Evolutionary conservation across 208 protist genomes (phyloP), one percentile per base, ranked within the genome.

Genomic region (Herpetomonas tarakana): DNA sequence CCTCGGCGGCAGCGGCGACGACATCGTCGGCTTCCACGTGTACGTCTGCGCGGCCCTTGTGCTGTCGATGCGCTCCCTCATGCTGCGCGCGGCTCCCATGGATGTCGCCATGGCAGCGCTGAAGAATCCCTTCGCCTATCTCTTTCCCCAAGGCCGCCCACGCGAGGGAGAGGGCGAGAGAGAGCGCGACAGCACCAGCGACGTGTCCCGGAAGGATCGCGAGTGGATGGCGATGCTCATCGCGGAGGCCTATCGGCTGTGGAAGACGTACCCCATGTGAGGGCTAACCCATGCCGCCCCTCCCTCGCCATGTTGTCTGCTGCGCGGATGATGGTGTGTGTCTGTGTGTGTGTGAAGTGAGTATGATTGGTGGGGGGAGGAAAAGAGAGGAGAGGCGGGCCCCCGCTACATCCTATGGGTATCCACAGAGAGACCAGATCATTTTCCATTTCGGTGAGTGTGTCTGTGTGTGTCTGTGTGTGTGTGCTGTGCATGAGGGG

Each of bases 11-110:
- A 71, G 68, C 49, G 77, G 68, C 7, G 30, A 14, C 12, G 41
- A 44, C 3, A 47, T 86, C 19, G 58, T 72, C 41, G 65, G 73
- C 39, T 84, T 96, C 30, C 91, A 97, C 59, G 80, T 93, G n/a
- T 96, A 83, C 51, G 74, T 96, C 21, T 98, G 94, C 65, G 83
- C 81, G 25, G 80, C 88, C 14, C 54, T 98, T 22, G 50, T 97
- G 39, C 35, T 77, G 14, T 24, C 49, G 0, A 30, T 89, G 58
- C 67, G 75, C 2, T 12, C 24, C 22, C 45, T 22, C 22, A 47
- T 73, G 35, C 44, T 1, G 50, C 58, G 12, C 19, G 81, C 35
- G 65, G 59, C 30, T 39, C 51, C 69, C 14, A 52, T 77, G 38
- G 79, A 86, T 50, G 31, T 68, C n/a, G 49, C 69, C 0, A 63